Percentiles rank a stretch among this genome's conserved stretches.
Conservation (phyloP, 2,329 filamentous ascomycete genomes). For the Camptophora hylomeconis region DNA sequence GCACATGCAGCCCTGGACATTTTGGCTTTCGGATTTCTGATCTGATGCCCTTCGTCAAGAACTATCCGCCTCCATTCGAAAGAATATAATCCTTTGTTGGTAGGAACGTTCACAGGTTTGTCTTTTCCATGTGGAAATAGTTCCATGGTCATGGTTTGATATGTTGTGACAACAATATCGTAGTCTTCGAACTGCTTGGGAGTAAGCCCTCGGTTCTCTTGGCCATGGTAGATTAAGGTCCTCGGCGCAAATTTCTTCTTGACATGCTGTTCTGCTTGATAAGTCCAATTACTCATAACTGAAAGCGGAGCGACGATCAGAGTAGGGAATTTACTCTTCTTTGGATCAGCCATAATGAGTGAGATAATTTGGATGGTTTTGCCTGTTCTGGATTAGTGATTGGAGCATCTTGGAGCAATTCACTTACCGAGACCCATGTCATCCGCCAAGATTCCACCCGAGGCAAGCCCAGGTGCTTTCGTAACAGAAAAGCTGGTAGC, state of each 20-base stretch:
- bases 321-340: constrained; percentile 33
- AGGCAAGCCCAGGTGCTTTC: constrained; percentile 50
- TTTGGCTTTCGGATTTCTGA: constrained; percentile 65
- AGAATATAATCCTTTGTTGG: constrained; percentile 43
- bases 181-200: constrained; percentile 47
- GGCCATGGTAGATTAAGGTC: constrained; percentile 63
- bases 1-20: constrained; percentile 54
- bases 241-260: constrained; percentile 48
- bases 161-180: constrained; percentile 73
- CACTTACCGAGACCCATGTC: constrained; percentile 86
- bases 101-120: constrained; percentile 27
- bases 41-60: constrained; percentile 71
- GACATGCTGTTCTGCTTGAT: constrained; percentile 64
- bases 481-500: constrained; percentile 56
- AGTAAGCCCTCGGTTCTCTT: constrained; percentile 41
- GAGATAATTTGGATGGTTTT: constrained; percentile 70
- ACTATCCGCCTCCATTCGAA: constrained; percentile 66
- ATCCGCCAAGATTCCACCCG: constrained; percentile 75
- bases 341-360: constrained; percentile 50
- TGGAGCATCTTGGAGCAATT: neutral
- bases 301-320: constrained; percentile 71
- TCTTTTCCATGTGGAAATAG: constrained; percentile 38
- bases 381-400: constrained; percentile 5
- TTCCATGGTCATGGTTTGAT: constrained; percentile 61
- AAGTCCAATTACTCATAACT: constrained; percentile 84